Evolutionary conservation across 106 monocot genomes (phyloP), one percentile per base, ranked within the genome.

Genomic region (Alisma plantagoaquatica): DNA sequence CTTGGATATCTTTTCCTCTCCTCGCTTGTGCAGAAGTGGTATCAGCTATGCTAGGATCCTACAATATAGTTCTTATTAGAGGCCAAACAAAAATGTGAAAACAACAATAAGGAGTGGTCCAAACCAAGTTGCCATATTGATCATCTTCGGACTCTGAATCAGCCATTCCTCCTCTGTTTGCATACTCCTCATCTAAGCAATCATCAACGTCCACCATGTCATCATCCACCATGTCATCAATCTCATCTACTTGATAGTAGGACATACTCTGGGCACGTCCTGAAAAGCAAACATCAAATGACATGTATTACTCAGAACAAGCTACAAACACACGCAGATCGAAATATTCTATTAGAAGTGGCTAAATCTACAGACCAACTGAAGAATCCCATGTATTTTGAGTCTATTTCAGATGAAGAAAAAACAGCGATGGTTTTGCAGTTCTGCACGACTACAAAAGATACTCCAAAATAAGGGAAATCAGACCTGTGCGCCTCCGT

Each of bases 121-220:
- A 17, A 9, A 46, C 45, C 45, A 10, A 10, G 19, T 59, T 64
- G 25, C 46, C 70, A 64, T 64, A 68, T 59, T n/a, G n/a, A n/a
- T 73, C 82, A 29, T 78, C 75, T 28, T 79, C 78, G 33, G 75
- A 84, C 31, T 84, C 83, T 35, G 78, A 71, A 48, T 64, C 64
- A 4, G 46, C 60, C 22, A 66, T 49, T 41, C 51, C 53, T 50
- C 49, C n/a, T n/a, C n/a, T n/a, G 42, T 25, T 57, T 52, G 3
- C 29, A 52, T 63, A 71, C 41, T 78, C 83, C 65, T 84, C 83
- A 59, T 84, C 78, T 63, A 79, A 53, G 62, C 79, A 67, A 50
- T 84, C 77, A 7, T 84, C 83, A 20, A 68, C 47, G 47, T 71
- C 74, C 12, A 46, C 67, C 63, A 74, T 71, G 57, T 74, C 79